These are phyloP conservation scores for Thalassiosira livingstoniorum DNA, from an alignment of 352 stramenopile species.

Conservation along the genomic window DNA sequence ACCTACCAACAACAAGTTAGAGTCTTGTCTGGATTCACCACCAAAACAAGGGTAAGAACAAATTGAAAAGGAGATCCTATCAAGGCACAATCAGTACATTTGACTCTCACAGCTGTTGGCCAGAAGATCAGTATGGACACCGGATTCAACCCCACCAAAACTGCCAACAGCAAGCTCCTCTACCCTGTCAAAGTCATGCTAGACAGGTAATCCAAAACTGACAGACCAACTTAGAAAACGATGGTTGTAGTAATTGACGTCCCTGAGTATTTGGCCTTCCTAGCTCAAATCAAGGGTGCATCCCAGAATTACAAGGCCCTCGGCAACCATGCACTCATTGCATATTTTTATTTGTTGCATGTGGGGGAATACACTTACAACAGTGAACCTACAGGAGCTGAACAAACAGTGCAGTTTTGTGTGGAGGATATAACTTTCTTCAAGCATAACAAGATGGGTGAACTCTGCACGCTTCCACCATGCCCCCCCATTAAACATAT, in stretches of 20 bases:
- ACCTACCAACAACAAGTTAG: not conserved
- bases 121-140: not conserved
- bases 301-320: not conserved
- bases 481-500: not conserved
- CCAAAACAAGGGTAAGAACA: not conserved
- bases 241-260: constrained; percentile 16
- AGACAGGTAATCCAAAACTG: constrained; percentile 3
- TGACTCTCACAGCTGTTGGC: constrained; percentile 8
- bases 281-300: not conserved
- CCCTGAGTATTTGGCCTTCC: not conserved
- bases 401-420: constrained; percentile 29
- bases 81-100: not conserved
- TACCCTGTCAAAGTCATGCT: not conserved
- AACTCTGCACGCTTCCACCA: not conserved
- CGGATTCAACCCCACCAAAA: not conserved
- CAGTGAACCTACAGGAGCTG: not conserved
- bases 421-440: constrained; percentile 29
- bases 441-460: not conserved
- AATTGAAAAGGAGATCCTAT: not conserved
- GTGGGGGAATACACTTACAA: constrained; percentile 40
- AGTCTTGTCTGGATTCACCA: constrained; percentile 8
- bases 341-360: constrained; percentile 38
- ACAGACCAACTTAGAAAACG: constrained; percentile 17
- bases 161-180: not conserved
- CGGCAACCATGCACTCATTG: constrained; percentile 14